A percentile compares a stretch with the other conserved stretches of the same genome.
Conservation (phyloP, 371 early-diverging fungal genomes). For the Mucor ambiguus region DNA sequence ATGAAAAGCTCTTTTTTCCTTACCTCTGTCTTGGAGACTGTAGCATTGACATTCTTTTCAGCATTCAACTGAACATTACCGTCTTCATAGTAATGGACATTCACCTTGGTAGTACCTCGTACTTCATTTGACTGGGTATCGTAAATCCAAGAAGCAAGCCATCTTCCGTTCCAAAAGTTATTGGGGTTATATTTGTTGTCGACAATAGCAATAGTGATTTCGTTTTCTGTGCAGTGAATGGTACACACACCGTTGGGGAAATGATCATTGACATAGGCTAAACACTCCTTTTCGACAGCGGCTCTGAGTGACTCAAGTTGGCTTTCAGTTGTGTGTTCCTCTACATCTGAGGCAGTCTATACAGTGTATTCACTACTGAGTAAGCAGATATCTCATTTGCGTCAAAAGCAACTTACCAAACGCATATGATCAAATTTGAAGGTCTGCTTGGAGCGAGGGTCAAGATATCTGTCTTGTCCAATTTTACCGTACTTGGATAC, state of each 20-base stretch:
- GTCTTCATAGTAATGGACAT: conserved; percentile 98
- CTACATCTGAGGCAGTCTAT: conserved; percentile 61
- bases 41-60: conserved; percentile 59
- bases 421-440: conserved; percentile 80
- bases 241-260: conserved; percentile 76
- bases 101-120: conserved; percentile 71
- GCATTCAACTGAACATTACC: conserved; percentile 96
- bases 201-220: conserved; percentile 73
- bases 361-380: background rate
- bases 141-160: conserved; percentile 84
- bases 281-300: conserved; percentile 65
- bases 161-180: conserved; percentile 96
- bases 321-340: conserved; percentile 55
- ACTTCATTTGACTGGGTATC: conserved; percentile 60
- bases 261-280: conserved; percentile 72
- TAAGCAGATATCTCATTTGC: background rate
- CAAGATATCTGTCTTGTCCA: conserved; percentile 67
- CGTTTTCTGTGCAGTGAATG: conserved; percentile 61
- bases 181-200: conserved; percentile 88
- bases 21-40: conserved; percentile 37
- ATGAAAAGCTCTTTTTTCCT: background rate
- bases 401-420: conserved; percentile 42
- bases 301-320: conserved; percentile 54
- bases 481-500: conserved; percentile 73
- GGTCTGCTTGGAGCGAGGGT: conserved; percentile 69